Evolutionary conservation across 192 early-diverging fungal genomes (phyloP), one percentile per base, ranked within the genome.

Genomic region (Coemansia umbellata): DNA sequence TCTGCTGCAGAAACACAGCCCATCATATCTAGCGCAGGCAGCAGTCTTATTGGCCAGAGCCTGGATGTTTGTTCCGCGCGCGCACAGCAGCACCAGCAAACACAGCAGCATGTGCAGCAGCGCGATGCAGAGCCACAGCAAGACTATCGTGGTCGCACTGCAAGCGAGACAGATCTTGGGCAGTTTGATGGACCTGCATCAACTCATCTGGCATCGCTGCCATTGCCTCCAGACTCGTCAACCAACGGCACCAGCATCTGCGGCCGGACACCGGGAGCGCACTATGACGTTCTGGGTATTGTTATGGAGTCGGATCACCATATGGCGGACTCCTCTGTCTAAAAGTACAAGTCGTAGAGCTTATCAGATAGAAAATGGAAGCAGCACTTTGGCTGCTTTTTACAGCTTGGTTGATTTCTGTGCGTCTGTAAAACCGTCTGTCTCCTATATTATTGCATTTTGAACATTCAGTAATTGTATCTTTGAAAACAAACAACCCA

Each of bases 251-350:
- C 66, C 26, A 61, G 47, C 44, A 58, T 76, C 36, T 76, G 73
- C 32, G 62, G 73, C 44, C 65, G 73, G 58, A 42, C 73, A 9
- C 50, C 73, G 33, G 39, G 66, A 0, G 54, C 73, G 8, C 61
- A 55, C 2, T 76, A 76, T 50, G 73, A 76, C 41, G 66, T 76
- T 5, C 61, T 76, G 50, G 73, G 73, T 50, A 76, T 76, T 40
- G 73, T 69, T 9, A 69, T 76, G 49, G 39, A 75, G 31, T 55
- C 72, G 8, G 64, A 75, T 41, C 72, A 75, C 40, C 60, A 69
- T 8, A 44, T 74, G 8, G 44, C 63, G 19, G 59, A 55, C 11
- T 66, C 70, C 22, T 74, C 70, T 3, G 58, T 59, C 26, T 69
- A 51, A 35, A 28, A 40, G 15, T n/a, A n/a, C n/a, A n/a, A n/a